These are phyloP conservation scores for Fusarium chaquense DNA, from an alignment of 2,329 filamentous ascomycete species.

Conservation along the genomic window DNA sequence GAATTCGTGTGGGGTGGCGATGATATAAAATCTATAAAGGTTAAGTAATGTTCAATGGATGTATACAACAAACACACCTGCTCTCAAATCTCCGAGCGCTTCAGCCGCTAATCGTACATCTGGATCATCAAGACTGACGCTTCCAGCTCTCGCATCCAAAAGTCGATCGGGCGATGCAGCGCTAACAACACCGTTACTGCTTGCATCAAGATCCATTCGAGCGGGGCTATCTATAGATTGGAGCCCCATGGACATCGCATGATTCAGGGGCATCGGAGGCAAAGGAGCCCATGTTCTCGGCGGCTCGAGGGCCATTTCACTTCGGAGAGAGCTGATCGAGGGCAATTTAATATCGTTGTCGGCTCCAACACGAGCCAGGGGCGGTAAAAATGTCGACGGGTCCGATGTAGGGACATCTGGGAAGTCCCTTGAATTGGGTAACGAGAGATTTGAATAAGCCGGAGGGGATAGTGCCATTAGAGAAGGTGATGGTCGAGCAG, in stretches of 20 bases:
- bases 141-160: constrained; percentile 60
- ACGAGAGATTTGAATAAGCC: constrained; percentile 39
- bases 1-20: constrained; percentile 66
- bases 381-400: constrained; percentile 42
- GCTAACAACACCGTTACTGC: constrained; percentile 56
- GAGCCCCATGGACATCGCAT: constrained; percentile 47
- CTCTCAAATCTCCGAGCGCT: constrained; percentile 78
- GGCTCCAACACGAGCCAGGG: constrained; percentile 41
- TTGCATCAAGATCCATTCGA: constrained; percentile 62
- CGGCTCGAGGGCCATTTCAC: constrained; percentile 46
- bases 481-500: constrained; percentile 42
- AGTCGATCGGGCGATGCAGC: constrained; percentile 61
- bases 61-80: constrained; percentile 62
- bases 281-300: constrained; percentile 60
- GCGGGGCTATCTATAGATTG: constrained; percentile 58
- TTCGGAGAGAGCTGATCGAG: constrained; percentile 54
- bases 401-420: constrained; percentile 48
- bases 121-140: constrained; percentile 72
- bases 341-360: constrained; percentile 51
- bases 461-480: constrained; percentile 45
- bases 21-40: constrained; percentile 71
- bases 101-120: constrained; percentile 79
- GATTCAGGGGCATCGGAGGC: constrained; percentile 62
- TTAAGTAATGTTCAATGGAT: constrained; percentile 34
- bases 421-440: constrained; percentile 46